Base-by-base conservation (phyloP, 2,329 filamentous ascomycete genomes). In the Diplodia corticola region DNA sequence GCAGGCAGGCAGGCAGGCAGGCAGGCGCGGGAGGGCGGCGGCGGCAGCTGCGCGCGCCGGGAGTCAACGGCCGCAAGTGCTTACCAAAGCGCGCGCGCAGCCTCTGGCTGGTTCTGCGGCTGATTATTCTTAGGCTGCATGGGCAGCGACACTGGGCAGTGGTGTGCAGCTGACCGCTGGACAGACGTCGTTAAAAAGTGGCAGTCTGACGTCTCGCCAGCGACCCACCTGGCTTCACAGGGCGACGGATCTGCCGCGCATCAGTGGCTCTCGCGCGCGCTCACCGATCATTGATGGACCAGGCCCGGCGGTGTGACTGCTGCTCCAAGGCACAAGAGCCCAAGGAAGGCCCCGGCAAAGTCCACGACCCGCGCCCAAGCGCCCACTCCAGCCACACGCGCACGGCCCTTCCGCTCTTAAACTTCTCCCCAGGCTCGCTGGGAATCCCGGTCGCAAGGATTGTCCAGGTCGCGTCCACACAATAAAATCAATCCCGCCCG, bases 181-280 rank as follows among this genome's bases (percentile, higher is more conserved):
- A n/a, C 40, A 30, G 12, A 12, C n/a, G 13, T 9, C 17, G 37
- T 48, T 35, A 61, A 61, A 61, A 61, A 26, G 5, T 22, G 55
- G 55, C 55, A 60, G 55, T 60, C 55, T 61, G 57, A 61, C 57
- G 57, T 61, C 57, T 49, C 57, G 46, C 24, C 35, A 13, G 37
- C 57, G 57, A 60, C 57, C 57, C 30, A 10, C 44, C 15, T 17
- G 28, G 40, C 40, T 48, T 60, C 22, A 35, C 33, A 35, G 33
- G 33, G 33, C 33, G 33, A 35, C 33, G 55, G 57, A 61, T 61
- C 57, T 48, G 57, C 57, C 48, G 57, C 57, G 44, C 57, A 61
- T 61, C 57, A 33, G 54, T 57, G 54, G 33, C 24, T 37, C 6
- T 57, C 40, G 9, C 24, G 57, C 40, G 15, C 57, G 5, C 37